Evolutionary conservation across 2,329 filamentous ascomycete species (phyloP), one percentile per base, ranked within the genome.

Genomic region (Ceratocystis variospora): DNA sequence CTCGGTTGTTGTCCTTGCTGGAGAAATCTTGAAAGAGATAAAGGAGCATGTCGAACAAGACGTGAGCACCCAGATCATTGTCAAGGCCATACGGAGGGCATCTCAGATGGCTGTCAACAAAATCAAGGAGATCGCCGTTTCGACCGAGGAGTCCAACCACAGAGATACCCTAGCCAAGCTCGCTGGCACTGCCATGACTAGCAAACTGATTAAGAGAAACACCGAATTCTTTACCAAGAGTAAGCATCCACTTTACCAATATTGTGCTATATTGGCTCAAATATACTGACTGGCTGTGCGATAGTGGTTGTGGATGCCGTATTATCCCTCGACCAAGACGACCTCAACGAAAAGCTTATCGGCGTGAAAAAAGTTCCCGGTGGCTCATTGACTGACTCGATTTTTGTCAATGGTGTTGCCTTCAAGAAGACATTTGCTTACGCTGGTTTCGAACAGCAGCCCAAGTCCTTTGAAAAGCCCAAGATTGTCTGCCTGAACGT

Each of bases 391-490:
- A 94, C 96, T 73, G 94, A 97, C 70, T 96, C 93, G 1, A 84
- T 96, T 50, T 97, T 97, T 77, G 88, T 99, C 74, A 94, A 97
- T 76, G 94, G 94, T 74, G 94, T 99, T 69, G 93, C 94, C 45
- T 99, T 99, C 83, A 97, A 97, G 82, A 99, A 99, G 85, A 99
- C 94, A 4, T 99, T 99, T 77, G 92, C 93, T 63, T 99, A 99
- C 75, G 94, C 94, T 72, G 94, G 94, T 74, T 99, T 99, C 78
- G 94, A 99, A 79, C 94, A 99, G 79, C 94, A 99, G 79, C 94
- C 94, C 71, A 99, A 99, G 79, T 87, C 84, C 6, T 97, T 99
- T 81, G 86, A 83, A 74, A 85, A 96, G 77, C 94, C 94, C 69
- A 96, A 95, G 81, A 96, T 99, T 71, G 89, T 96, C 69, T 97